These are phyloP conservation scores for Murraya koenigii DNA, from an alignment of 345 rosid species.

Conservation along the genomic window DNA sequence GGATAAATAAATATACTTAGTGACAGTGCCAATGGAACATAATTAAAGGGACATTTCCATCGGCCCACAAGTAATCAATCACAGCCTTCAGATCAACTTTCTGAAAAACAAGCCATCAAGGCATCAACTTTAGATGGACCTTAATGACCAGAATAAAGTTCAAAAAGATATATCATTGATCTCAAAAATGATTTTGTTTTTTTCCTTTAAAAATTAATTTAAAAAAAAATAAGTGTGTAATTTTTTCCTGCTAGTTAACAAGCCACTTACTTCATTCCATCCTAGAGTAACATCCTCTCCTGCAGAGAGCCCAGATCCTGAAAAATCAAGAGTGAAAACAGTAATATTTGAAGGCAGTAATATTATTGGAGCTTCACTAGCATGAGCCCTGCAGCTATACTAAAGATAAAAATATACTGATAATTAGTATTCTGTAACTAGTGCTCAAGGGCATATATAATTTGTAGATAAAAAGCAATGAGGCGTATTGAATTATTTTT, in stretches of 20 bases:
- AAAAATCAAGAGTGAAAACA: constrained; percentile 88
- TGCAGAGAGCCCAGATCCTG: constrained; percentile 85
- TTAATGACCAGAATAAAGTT: constrained; percentile 2
- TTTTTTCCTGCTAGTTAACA: constrained; percentile 14
- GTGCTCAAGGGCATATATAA: background rate
- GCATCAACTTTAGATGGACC: constrained; percentile 19
- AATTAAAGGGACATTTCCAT: constrained; percentile 86
- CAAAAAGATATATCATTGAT: background rate
- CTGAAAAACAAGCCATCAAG: constrained; percentile 36
- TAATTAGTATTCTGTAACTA: constrained; percentile 13
- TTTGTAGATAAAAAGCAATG: background rate
- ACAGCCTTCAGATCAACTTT: constrained; percentile 83
- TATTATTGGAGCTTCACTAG: constrained; percentile 91
- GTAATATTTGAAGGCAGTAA: constrained; percentile 85
- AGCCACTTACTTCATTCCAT: constrained; percentile 71
- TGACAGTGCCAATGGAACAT: constrained; percentile 93
- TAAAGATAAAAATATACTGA: constrained; percentile 29
- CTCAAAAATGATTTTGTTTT: background rate
- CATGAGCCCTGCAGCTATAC: constrained; percentile 91
- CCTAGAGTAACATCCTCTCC: constrained; percentile 88
- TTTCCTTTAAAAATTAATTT: background rate
- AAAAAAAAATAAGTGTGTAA: background rate
- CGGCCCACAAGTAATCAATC: constrained; percentile 75
- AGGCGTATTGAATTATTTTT: background rate
- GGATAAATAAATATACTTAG: constrained; percentile 46